These are phyloP conservation scores for Pholiota adiposa DNA, from an alignment of 1,284 basidiomycete species.

Conservation along the genomic window DNA sequence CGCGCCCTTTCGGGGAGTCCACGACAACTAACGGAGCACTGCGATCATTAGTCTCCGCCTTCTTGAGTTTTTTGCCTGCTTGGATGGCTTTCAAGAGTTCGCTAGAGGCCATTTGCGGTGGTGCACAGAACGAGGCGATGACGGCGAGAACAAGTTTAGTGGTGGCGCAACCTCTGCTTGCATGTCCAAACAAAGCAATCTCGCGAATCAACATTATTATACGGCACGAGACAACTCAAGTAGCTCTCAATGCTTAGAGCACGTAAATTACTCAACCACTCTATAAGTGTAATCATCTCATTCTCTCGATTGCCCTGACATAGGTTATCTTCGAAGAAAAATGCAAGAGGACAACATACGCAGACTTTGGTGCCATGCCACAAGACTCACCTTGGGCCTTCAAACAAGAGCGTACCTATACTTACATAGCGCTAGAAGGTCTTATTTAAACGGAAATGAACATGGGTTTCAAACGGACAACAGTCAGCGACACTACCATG, in stretches of 20 bases:
- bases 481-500: slow-evolving; percentile 17
- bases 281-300: no score
- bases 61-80: slow-evolving; percentile 80
- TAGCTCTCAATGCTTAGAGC: no score
- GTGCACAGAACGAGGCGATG: slow-evolving; percentile 9
- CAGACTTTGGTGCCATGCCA: no score
- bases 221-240: no score
- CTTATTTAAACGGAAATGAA: no score
- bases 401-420: not conserved
- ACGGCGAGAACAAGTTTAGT: not conserved
- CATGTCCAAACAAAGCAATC: slow-evolving; percentile 19
- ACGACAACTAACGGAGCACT: slow-evolving; percentile 63
- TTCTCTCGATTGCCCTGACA: no score
- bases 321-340: no score
- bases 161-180: slow-evolving; percentile 6
- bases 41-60: slow-evolving; percentile 81
- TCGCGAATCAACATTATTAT: not conserved
- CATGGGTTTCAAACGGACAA: slow-evolving; percentile 8
- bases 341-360: no score
- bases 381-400: no score
- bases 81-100: slow-evolving; percentile 79
- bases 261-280: no score
- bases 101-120: slow-evolving; percentile 61
- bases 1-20: slow-evolving; percentile 54
- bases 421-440: not conserved